Percentiles rank a stretch among this genome's conserved stretches.
These are phyloP conservation scores for Datura wrightii DNA, from an alignment of 257 asterid genomes.

Conservation along the genomic window DNA sequence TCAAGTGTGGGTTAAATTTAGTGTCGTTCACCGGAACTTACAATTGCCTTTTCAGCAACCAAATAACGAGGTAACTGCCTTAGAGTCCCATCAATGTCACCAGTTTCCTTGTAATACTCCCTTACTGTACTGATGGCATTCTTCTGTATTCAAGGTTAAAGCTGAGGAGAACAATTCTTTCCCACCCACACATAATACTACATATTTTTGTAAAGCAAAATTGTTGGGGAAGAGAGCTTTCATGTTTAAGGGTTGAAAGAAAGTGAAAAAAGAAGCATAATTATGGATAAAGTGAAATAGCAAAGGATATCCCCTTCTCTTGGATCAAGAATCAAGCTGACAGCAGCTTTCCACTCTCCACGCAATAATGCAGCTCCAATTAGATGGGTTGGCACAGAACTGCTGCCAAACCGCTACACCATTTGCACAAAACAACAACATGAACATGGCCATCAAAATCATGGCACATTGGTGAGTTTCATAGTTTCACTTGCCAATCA, in stretches of 20 bases:
- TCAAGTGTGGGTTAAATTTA: neutral
- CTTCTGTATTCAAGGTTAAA: slow-evolving; percentile 63
- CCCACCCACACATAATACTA: slow-evolving; percentile 7
- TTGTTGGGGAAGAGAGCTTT: slow-evolving; percentile 30
- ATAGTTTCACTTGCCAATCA: slow-evolving; percentile 3
- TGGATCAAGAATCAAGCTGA: slow-evolving; percentile 87
- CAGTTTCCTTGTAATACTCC: slow-evolving; percentile 82
- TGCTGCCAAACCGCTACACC: slow-evolving; percentile 92
- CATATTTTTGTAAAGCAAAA: neutral
- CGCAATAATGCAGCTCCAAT: slow-evolving; percentile 89
- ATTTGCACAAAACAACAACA: slow-evolving; percentile 33
- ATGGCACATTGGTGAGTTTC: slow-evolving; percentile 8
- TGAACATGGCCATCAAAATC: slow-evolving; percentile 11
- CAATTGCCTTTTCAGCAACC: slow-evolving; percentile 93
- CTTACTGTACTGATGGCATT: slow-evolving; percentile 64
- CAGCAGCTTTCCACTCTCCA: slow-evolving; percentile 94
- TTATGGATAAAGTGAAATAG: slow-evolving; percentile 22
- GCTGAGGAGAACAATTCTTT: slow-evolving; percentile 52
- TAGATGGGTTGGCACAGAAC: slow-evolving; percentile 89
- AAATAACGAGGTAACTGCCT: slow-evolving; percentile 84
- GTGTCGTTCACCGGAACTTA: slow-evolving; percentile 47
- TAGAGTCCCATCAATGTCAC: slow-evolving; percentile 82
- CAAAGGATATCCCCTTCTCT: slow-evolving; percentile 99
- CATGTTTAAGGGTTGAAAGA: slow-evolving; percentile 31
- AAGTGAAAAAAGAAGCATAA: neutral